Conservation (phyloP, 305 asterid genomes). For the Fraxinus platypoda region DNA sequence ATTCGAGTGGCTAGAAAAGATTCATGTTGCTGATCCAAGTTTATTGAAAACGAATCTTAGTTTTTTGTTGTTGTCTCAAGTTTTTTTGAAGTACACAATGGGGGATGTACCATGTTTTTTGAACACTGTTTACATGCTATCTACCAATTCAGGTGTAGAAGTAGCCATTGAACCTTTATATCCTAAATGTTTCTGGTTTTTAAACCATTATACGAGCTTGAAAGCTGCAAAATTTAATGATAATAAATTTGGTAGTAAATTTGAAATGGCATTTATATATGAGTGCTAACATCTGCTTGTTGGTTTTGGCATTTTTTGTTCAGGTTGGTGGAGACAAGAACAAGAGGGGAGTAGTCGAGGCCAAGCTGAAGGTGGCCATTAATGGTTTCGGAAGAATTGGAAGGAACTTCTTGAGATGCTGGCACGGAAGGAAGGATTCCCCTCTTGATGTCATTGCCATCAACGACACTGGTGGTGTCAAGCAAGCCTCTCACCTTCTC, state of each 20-base stretch:
- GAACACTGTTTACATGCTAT: neutral
- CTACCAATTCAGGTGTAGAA: neutral
- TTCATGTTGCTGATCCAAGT: neutral
- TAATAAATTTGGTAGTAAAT: neutral
- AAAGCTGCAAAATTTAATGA: neutral
- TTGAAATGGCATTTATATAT: neutral
- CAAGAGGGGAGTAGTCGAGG: conserved; percentile 71
- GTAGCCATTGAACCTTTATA: neutral
- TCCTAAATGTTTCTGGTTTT: neutral
- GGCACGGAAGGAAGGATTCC: conserved; percentile 94
- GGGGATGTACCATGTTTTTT: neutral
- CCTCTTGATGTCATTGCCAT: conserved; percentile 77
- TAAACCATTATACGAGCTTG: neutral
- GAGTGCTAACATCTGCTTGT: neutral
- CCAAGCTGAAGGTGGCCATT: conserved; percentile 87
- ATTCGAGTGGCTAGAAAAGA: neutral
- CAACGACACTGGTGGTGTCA: conserved; percentile 90
- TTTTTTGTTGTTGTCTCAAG: neutral
- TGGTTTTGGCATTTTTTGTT: neutral
- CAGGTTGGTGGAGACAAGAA: conserved; percentile 69
- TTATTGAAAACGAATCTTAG: neutral
- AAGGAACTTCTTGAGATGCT: conserved; percentile 87
- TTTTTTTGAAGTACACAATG: neutral
- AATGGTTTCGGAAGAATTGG: conserved; percentile 93
- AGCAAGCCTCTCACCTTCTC: conserved; percentile 94